Conservation (phyloP, 176 grass and related monocot species). For the Oryza australiensis region DNA sequence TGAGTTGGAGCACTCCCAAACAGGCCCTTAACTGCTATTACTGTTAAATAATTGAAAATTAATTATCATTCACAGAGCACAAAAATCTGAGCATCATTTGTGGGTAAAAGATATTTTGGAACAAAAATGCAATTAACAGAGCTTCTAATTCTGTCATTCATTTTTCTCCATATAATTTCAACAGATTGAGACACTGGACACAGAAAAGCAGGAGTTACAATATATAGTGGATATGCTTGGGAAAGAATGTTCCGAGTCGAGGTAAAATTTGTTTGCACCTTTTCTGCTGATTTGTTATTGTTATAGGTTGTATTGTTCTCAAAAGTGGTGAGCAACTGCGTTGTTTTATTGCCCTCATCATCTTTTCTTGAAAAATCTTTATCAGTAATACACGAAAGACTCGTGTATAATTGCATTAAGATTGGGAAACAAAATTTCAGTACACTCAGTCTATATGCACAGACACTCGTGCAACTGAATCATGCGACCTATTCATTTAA, state of each 20-base stretch:
- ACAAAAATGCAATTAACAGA: slow-evolving; percentile 17
- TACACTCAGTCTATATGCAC: too few species aligned
- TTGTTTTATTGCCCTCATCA: neutral
- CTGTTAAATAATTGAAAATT: neutral
- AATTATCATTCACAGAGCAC: neutral
- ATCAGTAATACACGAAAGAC: neutral
- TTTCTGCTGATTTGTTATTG: slow-evolving; percentile 17
- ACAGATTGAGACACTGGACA: slow-evolving; percentile 79
- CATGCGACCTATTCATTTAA: too few species aligned
- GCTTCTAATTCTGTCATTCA: neutral
- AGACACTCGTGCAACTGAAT: too few species aligned
- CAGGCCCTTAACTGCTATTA: neutral
- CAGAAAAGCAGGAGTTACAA: slow-evolving; percentile 78
- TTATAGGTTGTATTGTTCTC: slow-evolving; percentile 12
- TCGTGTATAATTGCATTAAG: too few species aligned
- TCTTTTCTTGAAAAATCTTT: slow-evolving; percentile 16
- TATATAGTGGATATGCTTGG: slow-evolving; percentile 83
- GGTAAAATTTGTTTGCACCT: slow-evolving; percentile 50
- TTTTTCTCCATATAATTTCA: slow-evolving; percentile 39
- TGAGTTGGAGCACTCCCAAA: neutral
- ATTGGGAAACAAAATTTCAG: neutral
- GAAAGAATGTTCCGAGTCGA: slow-evolving; percentile 71
- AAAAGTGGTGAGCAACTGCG: slow-evolving; percentile 2
- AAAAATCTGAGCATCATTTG: neutral
- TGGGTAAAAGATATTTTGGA: neutral